Conservation (phyloP, 2,329 filamentous ascomycete species). For the Penicillium sp. region DNA sequence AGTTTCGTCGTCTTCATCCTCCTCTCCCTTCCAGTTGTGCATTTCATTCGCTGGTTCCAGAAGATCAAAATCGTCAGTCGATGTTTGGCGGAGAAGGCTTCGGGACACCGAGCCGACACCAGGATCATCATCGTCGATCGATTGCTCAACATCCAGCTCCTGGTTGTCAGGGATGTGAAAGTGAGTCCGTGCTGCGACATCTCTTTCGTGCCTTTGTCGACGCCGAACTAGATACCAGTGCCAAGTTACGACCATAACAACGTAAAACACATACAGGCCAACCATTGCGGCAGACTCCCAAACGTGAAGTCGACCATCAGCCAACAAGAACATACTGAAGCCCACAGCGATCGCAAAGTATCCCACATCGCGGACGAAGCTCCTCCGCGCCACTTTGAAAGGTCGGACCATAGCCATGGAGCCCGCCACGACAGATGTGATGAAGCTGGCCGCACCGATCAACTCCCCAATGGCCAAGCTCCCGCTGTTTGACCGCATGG, state of each 20-base stretch:
- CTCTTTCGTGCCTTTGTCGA: conserved; percentile 60
- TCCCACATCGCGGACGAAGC: conserved; percentile 84
- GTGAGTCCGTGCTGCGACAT: conserved; percentile 70
- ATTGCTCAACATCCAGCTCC: conserved; percentile 56
- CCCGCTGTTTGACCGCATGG: conserved; percentile 96
- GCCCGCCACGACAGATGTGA: conserved; percentile 91
- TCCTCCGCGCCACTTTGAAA: conserved; percentile 84
- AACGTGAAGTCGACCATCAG: conserved; percentile 75
- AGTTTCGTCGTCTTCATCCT: conserved; percentile 52
- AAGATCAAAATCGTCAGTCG: conserved; percentile 62
- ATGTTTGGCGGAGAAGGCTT: conserved; percentile 48
- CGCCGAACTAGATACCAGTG: conserved; percentile 76
- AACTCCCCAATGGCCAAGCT: conserved; percentile 93
- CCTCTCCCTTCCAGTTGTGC: conserved; percentile 51
- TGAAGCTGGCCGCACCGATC: conserved; percentile 92
- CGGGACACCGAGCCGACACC: conserved; percentile 46
- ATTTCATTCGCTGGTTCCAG: conserved; percentile 53
- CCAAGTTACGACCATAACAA: conserved; percentile 82
- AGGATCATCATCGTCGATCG: conserved; percentile 56
- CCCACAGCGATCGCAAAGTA: conserved; percentile 86
- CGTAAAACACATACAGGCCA: conserved; percentile 84
- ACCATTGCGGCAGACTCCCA: conserved; percentile 95
- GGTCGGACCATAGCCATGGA: conserved; percentile 97
- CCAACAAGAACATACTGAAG: conserved; percentile 83
- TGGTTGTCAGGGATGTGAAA: conserved; percentile 62